Percentiles rank a stretch among this genome's conserved stretches.
phyloP scores from a whole-genome alignment of 306 rosid genomes.

The Prunus mongolica region DNA sequence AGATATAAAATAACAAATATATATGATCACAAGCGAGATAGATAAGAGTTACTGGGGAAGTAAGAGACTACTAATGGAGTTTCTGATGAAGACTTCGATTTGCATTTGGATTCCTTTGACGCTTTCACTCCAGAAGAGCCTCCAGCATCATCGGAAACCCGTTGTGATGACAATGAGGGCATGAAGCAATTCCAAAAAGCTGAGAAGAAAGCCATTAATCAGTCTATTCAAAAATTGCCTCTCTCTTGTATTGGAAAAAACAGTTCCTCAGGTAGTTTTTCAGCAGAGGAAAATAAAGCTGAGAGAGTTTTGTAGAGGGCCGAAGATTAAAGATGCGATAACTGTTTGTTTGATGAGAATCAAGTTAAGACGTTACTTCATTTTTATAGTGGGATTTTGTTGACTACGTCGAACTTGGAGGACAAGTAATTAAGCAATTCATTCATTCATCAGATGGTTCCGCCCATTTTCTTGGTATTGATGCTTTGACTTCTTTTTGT shows the following conservation, averaged over 20 bases:
- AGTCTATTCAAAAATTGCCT: no score
- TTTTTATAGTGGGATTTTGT: background rate
- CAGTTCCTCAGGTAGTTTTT: no score
- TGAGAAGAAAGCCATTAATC: background rate
- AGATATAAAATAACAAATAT: no score
- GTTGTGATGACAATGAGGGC: background rate
- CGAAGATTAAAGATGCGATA: background rate
- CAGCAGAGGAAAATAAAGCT: background rate
- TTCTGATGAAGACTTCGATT: background rate
- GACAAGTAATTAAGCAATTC: background rate
- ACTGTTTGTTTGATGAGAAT: no score
- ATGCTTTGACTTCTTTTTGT: background rate
- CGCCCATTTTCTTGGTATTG: background rate
- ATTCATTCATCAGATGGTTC: background rate
- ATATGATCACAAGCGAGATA: background rate
- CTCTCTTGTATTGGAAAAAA: no score
- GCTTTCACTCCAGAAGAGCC: background rate
- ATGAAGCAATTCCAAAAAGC: background rate
- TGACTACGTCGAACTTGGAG: background rate
- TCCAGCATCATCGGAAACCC: background rate
- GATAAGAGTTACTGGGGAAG: conserved; percentile 1
- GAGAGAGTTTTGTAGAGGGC: background rate
- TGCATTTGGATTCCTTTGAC: background rate
- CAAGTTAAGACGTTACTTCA: background rate
- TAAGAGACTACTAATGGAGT: conserved; percentile 9